Base-by-base conservation (phyloP, 2,329 filamentous ascomycete species). In the Colletotrichum melonis region DNA sequence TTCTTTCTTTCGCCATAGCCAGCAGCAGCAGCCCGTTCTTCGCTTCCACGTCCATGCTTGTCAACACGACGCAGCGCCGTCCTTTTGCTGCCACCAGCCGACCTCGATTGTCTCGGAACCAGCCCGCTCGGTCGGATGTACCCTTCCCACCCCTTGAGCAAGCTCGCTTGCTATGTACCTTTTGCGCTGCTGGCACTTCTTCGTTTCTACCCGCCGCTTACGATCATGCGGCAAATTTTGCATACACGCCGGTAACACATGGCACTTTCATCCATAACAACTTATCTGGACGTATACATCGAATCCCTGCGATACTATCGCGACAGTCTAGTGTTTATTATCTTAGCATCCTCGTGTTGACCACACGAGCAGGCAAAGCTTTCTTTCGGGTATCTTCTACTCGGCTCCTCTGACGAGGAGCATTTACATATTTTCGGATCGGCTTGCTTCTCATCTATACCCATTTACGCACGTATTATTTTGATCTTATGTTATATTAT, bases 31-130 rank as follows among this genome's bases (percentile, higher is more conserved):
- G 38, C 67, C 64, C 19, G 46, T 74, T 63, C 24, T 74, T 70
- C 70, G 69, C 57, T 70, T 75, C 71, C 55, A 75, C 64, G 32
- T 55, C 35, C n/a, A 59, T 63, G 68, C 72, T 59, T 72, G 72
- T 57, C 63, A 63, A 72, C 63, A 67, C 55, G 49, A 72, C 49
- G 38, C 68, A 72, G 57, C 72, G 68, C 35, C 60, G 67, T 60
- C 55, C 42, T 60, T 64, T 49, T 30, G 32, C 67, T 73, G 60
- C 55, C 28, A 46, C 79, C 38, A 55, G 80, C 81, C 32, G 81
- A 82, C 63, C 71, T 78, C 63, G 79, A 80, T 56, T 56, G 79
- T 80, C 55, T 79, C 79, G 28, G 81, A 82, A 35, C 65, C 30
- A 67, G 55, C 69, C 49, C 59, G 49, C 62, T 67, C 54, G 57